phyloP scores from a whole-genome alignment of 805 yeast genomes.

The Kodamaea neixiangensis region DNA sequence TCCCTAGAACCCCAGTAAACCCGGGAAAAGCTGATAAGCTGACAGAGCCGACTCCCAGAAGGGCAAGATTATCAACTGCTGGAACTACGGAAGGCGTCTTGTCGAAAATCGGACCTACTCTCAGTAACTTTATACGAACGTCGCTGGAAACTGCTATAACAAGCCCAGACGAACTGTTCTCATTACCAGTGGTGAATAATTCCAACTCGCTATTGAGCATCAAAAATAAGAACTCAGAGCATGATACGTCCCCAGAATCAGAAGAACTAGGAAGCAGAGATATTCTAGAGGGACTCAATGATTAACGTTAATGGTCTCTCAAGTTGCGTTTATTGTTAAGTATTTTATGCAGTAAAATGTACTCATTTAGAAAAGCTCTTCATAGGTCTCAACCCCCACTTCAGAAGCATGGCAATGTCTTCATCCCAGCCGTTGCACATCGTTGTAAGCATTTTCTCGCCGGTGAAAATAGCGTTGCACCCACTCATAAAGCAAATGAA shows the following conservation, averaged over 20 bases:
- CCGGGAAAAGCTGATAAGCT: not conserved
- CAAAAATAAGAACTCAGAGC: conserved; percentile 1
- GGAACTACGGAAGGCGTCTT: conserved; percentile 5
- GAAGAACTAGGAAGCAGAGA: conserved; percentile 6
- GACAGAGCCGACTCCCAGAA: conserved; percentile 1
- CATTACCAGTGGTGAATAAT: conserved; percentile 43
- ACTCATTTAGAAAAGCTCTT: conserved; percentile 19
- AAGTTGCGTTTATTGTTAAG: not conserved
- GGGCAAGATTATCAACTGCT: conserved; percentile 1
- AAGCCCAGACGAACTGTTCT: conserved; percentile 50
- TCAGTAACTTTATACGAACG: conserved; percentile 2
- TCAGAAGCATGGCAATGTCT: conserved; percentile 63
- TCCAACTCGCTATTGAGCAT: conserved; percentile 17
- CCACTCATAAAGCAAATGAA: conserved; percentile 76
- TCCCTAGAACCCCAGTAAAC: not conserved
- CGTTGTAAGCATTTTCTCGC: conserved; percentile 78
- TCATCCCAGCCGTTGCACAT: conserved; percentile 86
- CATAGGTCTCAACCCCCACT: conserved; percentile 71
- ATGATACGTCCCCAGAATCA: conserved; percentile 7
- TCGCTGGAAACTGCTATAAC: conserved; percentile 2
- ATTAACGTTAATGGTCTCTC: no score
- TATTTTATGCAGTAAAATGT: no score
- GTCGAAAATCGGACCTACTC: not conserved
- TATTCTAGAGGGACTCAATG: conserved; percentile 10
- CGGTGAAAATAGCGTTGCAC: conserved; percentile 79